These are phyloP conservation scores for Loxodes magnus DNA, from an alignment of 73 alveolate genomes.

Conservation along the genomic window DNA sequence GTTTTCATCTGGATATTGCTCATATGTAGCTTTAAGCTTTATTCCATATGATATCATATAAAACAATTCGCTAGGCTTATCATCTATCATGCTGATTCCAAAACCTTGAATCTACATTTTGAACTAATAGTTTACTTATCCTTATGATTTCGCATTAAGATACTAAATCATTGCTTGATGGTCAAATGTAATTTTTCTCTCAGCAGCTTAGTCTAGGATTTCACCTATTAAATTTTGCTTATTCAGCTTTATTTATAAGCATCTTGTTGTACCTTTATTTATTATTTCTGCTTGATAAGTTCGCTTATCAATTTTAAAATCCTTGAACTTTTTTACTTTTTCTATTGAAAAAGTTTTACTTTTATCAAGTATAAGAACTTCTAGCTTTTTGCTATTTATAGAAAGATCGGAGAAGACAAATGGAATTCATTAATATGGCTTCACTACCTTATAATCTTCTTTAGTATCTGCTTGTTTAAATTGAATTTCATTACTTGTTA, in stretches of 20 bases:
- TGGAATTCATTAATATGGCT: background rate
- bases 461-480: background rate
- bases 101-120: slow-evolving; percentile 60
- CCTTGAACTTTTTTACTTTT: background rate
- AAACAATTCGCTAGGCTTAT: slow-evolving; percentile 76
- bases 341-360: background rate
- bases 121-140: slow-evolving; percentile 5
- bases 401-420: background rate
- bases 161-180: background rate
- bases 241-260: background rate
- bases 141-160: background rate
- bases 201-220: background rate
- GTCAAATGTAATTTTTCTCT: background rate
- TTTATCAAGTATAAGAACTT: background rate
- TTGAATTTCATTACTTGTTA: background rate
- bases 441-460: background rate
- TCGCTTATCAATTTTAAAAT: background rate
- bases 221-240: background rate
- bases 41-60: slow-evolving; percentile 34
- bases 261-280: background rate
- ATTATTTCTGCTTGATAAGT: background rate
- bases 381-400: background rate
- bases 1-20: background rate
- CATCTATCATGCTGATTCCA: slow-evolving; percentile 72
- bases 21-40: background rate